Evolutionary conservation across 2,329 filamentous ascomycete genomes (phyloP).

Genomic region (Phialophora tarda): DNA sequence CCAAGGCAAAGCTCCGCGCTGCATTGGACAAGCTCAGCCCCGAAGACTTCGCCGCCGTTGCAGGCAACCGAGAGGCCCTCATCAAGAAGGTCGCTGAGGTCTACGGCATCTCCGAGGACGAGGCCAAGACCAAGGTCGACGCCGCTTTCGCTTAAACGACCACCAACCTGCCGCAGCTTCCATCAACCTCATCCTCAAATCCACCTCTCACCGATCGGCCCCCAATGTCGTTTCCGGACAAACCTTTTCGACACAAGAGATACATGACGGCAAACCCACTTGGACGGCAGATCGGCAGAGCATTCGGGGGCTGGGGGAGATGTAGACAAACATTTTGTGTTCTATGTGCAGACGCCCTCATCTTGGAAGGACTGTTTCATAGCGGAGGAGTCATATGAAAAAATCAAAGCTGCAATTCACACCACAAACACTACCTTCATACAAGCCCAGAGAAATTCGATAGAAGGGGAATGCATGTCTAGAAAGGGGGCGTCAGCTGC

Average conservation of each 20-base stretch:
- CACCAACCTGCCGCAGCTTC: constrained; percentile 3
- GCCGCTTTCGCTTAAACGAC: constrained; percentile 30
- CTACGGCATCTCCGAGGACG: constrained; percentile 37
- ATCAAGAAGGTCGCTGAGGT: constrained; percentile 33
- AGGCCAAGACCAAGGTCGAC: constrained; percentile 34
- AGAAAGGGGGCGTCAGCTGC: neutral
- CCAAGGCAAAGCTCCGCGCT: constrained; percentile 34
- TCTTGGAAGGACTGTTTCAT: neutral
- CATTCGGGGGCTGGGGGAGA: neutral
- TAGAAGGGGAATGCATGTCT: constrained; percentile 3
- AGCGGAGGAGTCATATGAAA: constrained; percentile 5
- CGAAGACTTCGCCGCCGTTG: constrained; percentile 34
- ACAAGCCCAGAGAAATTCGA: neutral
- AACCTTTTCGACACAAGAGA: neutral
- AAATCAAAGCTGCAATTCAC: neutral
- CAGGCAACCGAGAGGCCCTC: constrained; percentile 34
- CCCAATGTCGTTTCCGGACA: neutral
- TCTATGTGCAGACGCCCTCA: neutral
- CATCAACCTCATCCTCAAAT: neutral
- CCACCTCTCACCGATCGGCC: neutral
- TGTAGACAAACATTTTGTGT: constrained; percentile 1
- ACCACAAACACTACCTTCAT: neutral
- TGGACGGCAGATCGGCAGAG: neutral
- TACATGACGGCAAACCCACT: neutral
- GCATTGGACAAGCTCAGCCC: constrained; percentile 38